Evolutionary conservation across 2,329 filamentous ascomycete genomes (phyloP), one percentile per base, ranked within the genome.

Genomic region (Colletotrichum aenigma): DNA sequence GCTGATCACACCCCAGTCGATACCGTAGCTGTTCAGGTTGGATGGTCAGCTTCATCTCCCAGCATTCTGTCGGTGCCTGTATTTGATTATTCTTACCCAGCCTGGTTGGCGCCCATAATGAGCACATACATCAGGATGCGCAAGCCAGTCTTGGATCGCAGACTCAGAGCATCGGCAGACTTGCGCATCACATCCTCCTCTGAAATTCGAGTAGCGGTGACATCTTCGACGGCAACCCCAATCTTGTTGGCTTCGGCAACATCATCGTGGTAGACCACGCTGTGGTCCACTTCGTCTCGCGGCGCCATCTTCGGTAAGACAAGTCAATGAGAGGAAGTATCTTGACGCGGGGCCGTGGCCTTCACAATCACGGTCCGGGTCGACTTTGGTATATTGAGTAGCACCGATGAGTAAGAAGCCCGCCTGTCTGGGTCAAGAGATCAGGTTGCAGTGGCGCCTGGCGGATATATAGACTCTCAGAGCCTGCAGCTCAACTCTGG

Each of bases 1-100:
- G 52, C 83, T 80, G 52, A 89, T 89, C 32, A 89, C 87, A 30
- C 85, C 85, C 87, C 87, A 89, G 76, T 89, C 87, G 55, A 89
- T 84, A 76, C 87, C 87, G 75, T 85, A 88, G 10, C 74, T 71
- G 32, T 3, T 15, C 2, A 13, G 21, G 34, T 6, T 4, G 0
- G 7, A 24, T 18, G 0, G 26, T 58, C 9, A 58, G 15, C 55
- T 58, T 26, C 3, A 18, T 30, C 10, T n/a, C 1, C 1, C 18
- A 30, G 4, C 6, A 28, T 30, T 6, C 0, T 28, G 2, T 16
- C 13, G 7, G 32, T 24, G 15, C 1, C 3, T 13, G 55, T 34
- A 21, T 18, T 4, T 2, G 13, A 32, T 32, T 30, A 3, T 12
- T 65, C 60, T 61, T 61, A 77, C 76, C 86, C 86, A 58, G 86